These are phyloP conservation scores for Desmodesmus armatus DNA, from an alignment of 139 green algal species.

Conservation along the genomic window DNA sequence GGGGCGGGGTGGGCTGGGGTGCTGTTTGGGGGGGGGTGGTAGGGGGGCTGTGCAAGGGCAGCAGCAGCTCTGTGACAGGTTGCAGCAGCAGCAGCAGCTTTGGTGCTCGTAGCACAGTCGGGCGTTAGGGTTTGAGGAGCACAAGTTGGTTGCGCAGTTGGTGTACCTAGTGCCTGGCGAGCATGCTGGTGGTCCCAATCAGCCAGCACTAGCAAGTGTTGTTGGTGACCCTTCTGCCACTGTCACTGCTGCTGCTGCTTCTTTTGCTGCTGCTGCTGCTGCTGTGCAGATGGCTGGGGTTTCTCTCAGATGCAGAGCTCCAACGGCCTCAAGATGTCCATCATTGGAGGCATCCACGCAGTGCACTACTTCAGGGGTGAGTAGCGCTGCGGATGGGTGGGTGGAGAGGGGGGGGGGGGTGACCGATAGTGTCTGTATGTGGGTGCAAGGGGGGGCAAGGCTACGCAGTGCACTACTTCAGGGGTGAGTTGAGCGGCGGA, in stretches of 20 bases:
- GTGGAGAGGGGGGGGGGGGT: background rate
- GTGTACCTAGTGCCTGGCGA: background rate
- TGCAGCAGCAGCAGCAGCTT: slow-evolving; percentile 8
- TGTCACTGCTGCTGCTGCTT: background rate
- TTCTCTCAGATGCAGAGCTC: slow-evolving; percentile 80
- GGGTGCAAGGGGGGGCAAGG: background rate
- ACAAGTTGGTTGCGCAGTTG: background rate
- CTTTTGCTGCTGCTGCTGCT: background rate
- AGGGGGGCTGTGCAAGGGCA: too few species aligned
- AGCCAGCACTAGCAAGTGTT: background rate
- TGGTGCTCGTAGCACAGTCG: background rate
- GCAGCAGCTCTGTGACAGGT: too few species aligned
- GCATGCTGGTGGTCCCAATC: too few species aligned
- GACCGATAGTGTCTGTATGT: background rate
- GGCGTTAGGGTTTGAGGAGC: background rate
- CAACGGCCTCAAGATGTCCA: slow-evolving; percentile 81
- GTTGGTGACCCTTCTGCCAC: background rate
- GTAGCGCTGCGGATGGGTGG: background rate
- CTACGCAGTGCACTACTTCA: background rate
- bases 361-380: slow-evolving; percentile 86
- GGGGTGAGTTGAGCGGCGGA: background rate
- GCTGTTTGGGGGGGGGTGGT: too few species aligned
- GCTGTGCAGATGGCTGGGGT: slow-evolving; percentile 82
- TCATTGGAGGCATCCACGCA: slow-evolving; percentile 91
- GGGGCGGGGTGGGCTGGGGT: too few species aligned